Conservation (phyloP, 2,329 filamentous ascomycete genomes). For the Onygenales sp. region DNA sequence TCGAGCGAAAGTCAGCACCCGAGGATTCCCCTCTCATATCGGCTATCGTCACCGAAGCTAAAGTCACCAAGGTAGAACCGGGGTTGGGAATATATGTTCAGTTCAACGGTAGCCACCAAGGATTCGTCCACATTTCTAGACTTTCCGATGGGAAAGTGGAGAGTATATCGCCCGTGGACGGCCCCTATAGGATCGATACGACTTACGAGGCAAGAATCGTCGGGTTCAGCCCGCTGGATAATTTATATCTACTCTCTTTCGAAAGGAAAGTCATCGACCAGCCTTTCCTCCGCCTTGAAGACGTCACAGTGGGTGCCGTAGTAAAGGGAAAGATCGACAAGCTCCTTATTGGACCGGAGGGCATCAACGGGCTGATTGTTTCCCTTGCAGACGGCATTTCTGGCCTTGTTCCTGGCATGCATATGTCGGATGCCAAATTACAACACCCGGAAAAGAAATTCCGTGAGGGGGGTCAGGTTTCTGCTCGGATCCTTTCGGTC, state of each 20-base stretch:
- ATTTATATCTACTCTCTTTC: conserved; percentile 74
- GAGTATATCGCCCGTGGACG: conserved; percentile 63
- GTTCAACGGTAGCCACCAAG: conserved; percentile 54
- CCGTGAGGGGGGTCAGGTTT: conserved; percentile 73
- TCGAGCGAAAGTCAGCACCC: conserved; percentile 24
- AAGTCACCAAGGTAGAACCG: conserved; percentile 68
- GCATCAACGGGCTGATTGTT: conserved; percentile 71
- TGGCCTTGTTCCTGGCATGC: conserved; percentile 79
- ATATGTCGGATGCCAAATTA: conserved; percentile 77
- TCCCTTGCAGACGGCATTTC: conserved; percentile 78
- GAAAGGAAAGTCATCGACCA: conserved; percentile 76
- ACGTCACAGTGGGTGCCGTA: conserved; percentile 70
- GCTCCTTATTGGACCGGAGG: conserved; percentile 66
- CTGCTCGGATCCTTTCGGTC: conserved; percentile 73
- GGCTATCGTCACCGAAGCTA: conserved; percentile 65
- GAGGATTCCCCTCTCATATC: conserved; percentile 46
- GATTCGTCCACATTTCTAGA: conserved; percentile 90
- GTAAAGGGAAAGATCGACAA: conserved; percentile 80
- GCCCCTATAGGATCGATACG: conserved; percentile 68
- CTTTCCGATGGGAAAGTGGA: conserved; percentile 88
- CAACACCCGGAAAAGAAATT: conserved; percentile 97
- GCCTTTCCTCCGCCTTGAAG: conserved; percentile 82
- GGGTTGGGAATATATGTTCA: conserved; percentile 74
- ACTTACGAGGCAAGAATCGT: conserved; percentile 73
- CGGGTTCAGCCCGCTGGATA: conserved; percentile 80